These are phyloP conservation scores for Lachnellula arida DNA, from an alignment of 2,329 filamentous ascomycete species.

Conservation along the genomic window DNA sequence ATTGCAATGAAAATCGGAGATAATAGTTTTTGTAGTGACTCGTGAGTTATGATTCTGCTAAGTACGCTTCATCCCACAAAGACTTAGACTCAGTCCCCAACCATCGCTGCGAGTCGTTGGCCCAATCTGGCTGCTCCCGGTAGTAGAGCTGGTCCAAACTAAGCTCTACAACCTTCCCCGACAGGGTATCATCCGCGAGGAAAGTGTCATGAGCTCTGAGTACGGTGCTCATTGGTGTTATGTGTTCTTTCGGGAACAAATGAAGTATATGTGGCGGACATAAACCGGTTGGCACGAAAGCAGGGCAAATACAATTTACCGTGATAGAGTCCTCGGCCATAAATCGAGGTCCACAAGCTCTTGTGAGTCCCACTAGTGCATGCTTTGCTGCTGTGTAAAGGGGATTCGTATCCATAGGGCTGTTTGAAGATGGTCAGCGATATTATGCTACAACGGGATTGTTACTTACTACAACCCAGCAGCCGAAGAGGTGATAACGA, in stretches of 20 bases:
- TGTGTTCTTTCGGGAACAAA: constrained; percentile 30
- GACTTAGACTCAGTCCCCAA: neutral
- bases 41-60: neutral
- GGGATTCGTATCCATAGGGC: constrained; percentile 10
- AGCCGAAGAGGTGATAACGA: constrained; percentile 37
- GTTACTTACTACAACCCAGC: constrained; percentile 32
- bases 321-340: constrained; percentile 31
- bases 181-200: constrained; percentile 31
- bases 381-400: constrained; percentile 24
- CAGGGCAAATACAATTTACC: constrained; percentile 35
- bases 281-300: constrained; percentile 33
- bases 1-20: no score
- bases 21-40: no score
- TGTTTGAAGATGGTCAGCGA: constrained; percentile 10
- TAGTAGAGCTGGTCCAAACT: constrained; percentile 38
- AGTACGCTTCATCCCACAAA: neutral
- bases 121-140: constrained; percentile 34
- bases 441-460: constrained; percentile 4
- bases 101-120: constrained; percentile 38
- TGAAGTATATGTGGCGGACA: constrained; percentile 26
- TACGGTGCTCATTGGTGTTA: constrained; percentile 35
- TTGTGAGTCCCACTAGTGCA: constrained; percentile 30
- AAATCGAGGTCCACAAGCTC: constrained; percentile 28
- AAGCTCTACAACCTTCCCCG: constrained; percentile 38
- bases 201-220: constrained; percentile 33